phyloP scores from a whole-genome alignment of 1,284 basidiomycete species.

The Leccinum subrobustum region DNA sequence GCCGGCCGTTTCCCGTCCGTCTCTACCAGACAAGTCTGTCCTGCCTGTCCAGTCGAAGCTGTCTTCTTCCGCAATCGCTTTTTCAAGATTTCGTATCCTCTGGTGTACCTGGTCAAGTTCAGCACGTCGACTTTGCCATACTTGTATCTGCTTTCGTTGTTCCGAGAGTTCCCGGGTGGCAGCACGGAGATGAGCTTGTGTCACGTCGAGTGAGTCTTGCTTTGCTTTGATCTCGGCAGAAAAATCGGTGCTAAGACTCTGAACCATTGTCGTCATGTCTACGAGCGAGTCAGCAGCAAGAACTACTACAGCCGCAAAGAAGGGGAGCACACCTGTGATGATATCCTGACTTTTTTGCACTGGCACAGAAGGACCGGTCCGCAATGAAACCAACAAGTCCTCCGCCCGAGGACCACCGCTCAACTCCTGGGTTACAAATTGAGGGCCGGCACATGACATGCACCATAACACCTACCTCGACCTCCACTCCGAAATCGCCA shows the following conservation, averaged over 20 bases:
- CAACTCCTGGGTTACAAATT: constrained; percentile 52
- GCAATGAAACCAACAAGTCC: constrained; percentile 68
- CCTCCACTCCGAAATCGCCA: constrained; percentile 91
- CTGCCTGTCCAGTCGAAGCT: constrained; percentile 87
- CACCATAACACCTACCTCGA: constrained; percentile 58
- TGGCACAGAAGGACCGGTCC: constrained; percentile 68
- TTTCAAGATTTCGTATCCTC: constrained; percentile 78
- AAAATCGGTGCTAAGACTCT: constrained; percentile 77
- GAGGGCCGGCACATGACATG: not conserved
- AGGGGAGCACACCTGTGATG: constrained; percentile 60
- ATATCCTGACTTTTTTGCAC: constrained; percentile 90
- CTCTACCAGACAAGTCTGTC: constrained; percentile 61
- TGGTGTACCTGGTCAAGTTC: constrained; percentile 79
- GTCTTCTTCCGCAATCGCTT: constrained; percentile 75
- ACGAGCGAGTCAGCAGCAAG: constrained; percentile 8
- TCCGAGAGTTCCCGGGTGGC: constrained; percentile 90
- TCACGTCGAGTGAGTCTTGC: constrained; percentile 82
- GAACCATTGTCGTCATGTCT: constrained; percentile 88
- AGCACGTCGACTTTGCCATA: constrained; percentile 67
- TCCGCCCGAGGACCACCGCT: constrained; percentile 70
- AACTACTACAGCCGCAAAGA: not conserved
- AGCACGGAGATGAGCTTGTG: constrained; percentile 83
- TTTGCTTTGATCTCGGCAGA: constrained; percentile 83
- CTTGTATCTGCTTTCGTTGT: constrained; percentile 79
- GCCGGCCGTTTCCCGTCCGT: constrained; percentile 44